phyloP scores from a whole-genome alignment of 441 rosid species.

The Syzygium syzygioides region DNA sequence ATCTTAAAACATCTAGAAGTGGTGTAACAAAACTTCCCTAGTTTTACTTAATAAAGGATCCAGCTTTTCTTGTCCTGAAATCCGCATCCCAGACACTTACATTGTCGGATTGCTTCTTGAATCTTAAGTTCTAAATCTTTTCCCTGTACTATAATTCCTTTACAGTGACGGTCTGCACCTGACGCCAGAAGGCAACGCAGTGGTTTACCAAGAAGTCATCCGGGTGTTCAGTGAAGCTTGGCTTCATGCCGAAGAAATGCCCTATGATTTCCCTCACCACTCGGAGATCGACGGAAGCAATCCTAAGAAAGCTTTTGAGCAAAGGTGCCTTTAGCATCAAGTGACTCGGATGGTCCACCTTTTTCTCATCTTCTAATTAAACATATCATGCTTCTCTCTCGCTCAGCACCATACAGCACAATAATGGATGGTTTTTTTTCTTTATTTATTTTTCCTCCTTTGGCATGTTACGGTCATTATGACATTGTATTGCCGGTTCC shows the following conservation, averaged over 20 bases:
- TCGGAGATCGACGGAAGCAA: constrained; percentile 53
- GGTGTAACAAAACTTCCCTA: not conserved
- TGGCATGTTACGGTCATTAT: not conserved
- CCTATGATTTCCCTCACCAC: constrained; percentile 79
- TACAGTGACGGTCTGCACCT: constrained; percentile 86
- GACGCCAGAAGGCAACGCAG: constrained; percentile 71
- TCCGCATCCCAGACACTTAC: not conserved
- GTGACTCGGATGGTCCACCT: not conserved
- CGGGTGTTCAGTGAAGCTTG: constrained; percentile 54
- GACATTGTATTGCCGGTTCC: not conserved
- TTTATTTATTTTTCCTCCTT: not conserved
- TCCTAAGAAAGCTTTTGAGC: constrained; percentile 64
- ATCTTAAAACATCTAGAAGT: not conserved
- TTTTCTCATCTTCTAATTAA: not conserved
- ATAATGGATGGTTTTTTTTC: not conserved
- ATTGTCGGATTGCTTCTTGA: not conserved
- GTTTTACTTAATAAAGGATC: not conserved
- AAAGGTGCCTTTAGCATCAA: constrained; percentile 27
- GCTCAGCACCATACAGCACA: not conserved
- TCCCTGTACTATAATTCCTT: not conserved
- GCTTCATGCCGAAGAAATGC: constrained; percentile 72
- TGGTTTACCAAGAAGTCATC: constrained; percentile 51
- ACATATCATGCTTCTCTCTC: not conserved
- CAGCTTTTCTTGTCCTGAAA: not conserved
- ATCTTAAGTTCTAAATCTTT: not conserved